Base-by-base conservation (phyloP, 2,329 filamentous ascomycete species). In the Hirsutella thompsonii region DNA sequence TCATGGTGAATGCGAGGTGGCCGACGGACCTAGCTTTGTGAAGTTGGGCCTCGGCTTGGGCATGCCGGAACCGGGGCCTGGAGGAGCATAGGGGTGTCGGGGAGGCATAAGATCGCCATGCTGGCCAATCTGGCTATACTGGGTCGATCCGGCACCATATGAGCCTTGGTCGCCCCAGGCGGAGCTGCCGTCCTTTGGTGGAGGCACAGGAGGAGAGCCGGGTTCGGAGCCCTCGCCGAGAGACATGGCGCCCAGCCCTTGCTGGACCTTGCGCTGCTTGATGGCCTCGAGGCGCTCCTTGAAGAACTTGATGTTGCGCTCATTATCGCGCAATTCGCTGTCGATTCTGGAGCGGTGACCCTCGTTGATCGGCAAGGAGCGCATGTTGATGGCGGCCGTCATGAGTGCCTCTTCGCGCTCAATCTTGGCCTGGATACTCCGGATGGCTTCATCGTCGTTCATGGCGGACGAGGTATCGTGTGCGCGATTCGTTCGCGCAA, bases 391-490 rank as follows among this genome's bases (percentile, higher is more conserved):
- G 52, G 90, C 90, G 55, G 87, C 90, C 63, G 84, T 84, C 71
- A 98, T 92, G 57, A 96, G 80, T 55, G 83, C 84, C 72, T 89
- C 90, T 67, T 98, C 92, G 61, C 90, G 81, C 72, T 95, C 87
- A 64, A 98, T 96, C 82, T 98, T 96, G 70, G 81, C 83, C 68
- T 83, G 79, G 67, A 98, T 88, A 63, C 87, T 83, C 65, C 79
- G 79, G 64, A 79, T 70, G 51, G 73, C 69, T 54, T 79, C 72
- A 47, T 79, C 74, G 58, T 79, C 74, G 59, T 72, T 75, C 72
- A 79, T 80, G 60, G 59, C 67, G 64, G 62, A 60, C 56, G 58
- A 50, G 26, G 23, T n/a, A 26, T 38, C 52, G 44, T 57, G 60
- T 59, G 52, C 59, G 60, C 60, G 16, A 34, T 34, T 14, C 32